Evolutionary conservation across 1,284 basidiomycete species (phyloP), one percentile per base, ranked within the genome.

Genomic region (Fomitopsis pinicola): DNA sequence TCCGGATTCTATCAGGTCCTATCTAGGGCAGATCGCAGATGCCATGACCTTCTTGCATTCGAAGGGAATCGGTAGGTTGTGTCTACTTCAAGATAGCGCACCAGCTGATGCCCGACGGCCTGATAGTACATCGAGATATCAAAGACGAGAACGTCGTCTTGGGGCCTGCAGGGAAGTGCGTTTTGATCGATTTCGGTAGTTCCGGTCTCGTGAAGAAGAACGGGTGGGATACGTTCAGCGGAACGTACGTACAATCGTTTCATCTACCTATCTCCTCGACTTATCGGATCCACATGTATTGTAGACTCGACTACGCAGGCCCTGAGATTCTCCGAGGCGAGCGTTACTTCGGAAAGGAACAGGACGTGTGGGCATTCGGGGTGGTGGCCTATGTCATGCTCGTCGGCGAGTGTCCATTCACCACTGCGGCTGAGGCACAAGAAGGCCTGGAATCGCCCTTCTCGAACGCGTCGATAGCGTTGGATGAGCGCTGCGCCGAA

Each of bases 351-450:
- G 97, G 97, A 46, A 97, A 96, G 74, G 95, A 97, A 72, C 96
- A 98, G 76, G 97, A 99, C 69, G 89, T 99, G 0, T 99, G 97
- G 97, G 97, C 97, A 0, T 91, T 97, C 61, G 97, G 97, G n/a
- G 95, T 98, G 12, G 94, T 99, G 17, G 94, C 90, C 12, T 99
- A 96, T 73, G 97, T 99, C 59, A 85, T 99, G 61, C 83, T 99
- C 15, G 91, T 95, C 28, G 97, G 97, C 22, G 95, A 98, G 78
- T 97, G 94, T 68, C 95, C 96, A 0, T 97, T 97, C 78, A 87
- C 90, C 74, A 92, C 90, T 4, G 88, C 91, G 1, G 87, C 85
- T 46, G 93, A 95, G 73, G 91, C 93, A 0, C 90, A 92, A 69
- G 86, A 87, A 57, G 92, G 92, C 0, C 78, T 94, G 10, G 75